Percentiles rank a stretch among this genome's conserved stretches.
These are phyloP conservation scores for Neurospora discreta DNA, from an alignment of 495 filamentous ascomycete genomes.

Conservation along the genomic window DNA sequence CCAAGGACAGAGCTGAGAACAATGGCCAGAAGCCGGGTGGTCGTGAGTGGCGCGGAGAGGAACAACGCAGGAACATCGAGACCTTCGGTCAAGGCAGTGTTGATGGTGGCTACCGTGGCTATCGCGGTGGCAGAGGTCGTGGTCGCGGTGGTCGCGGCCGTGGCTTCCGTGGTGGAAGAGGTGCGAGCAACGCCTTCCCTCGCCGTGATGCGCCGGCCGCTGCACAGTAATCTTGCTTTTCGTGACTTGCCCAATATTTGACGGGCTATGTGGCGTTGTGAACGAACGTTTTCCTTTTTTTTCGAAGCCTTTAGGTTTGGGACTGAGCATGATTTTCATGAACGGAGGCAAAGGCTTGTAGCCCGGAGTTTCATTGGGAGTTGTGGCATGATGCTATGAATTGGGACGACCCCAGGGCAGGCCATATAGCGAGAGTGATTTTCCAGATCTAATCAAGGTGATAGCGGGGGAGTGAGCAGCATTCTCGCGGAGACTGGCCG, in stretches of 20 bases:
- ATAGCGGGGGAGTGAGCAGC: background rate
- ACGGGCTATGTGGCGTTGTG: slow-evolving; percentile 1
- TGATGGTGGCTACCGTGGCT: slow-evolving; percentile 69
- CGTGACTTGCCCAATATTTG: background rate
- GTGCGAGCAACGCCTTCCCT: slow-evolving; percentile 24
- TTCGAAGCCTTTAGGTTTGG: slow-evolving; percentile 7
- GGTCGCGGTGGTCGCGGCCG: slow-evolving; percentile 52
- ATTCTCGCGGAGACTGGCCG: background rate
- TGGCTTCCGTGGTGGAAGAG: slow-evolving; percentile 36
- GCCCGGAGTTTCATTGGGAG: slow-evolving; percentile 8
- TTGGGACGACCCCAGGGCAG: slow-evolving; percentile 3
- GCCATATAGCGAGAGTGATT: slow-evolving; percentile 1
- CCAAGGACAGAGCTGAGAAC: slow-evolving; percentile 76
- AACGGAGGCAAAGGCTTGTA: slow-evolving; percentile 5
- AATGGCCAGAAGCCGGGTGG: slow-evolving; percentile 56
- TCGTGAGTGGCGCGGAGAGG: slow-evolving; percentile 85
- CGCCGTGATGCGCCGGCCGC: slow-evolving; percentile 11
- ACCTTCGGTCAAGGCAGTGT: slow-evolving; percentile 98
- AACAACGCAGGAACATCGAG: slow-evolving; percentile 91
- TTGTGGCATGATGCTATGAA: slow-evolving; percentile 12
- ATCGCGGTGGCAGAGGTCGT: slow-evolving; percentile 58
- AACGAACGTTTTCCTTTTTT: slow-evolving; percentile 8
- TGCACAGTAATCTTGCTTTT: slow-evolving; percentile 15
- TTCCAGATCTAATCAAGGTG: slow-evolving; percentile 4
- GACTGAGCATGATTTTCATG: slow-evolving; percentile 4